Percentiles rank a stretch among this genome's conserved stretches.
Conservation (phyloP, 768 basidiomycete species). For the Tricholoma terreum region DNA sequence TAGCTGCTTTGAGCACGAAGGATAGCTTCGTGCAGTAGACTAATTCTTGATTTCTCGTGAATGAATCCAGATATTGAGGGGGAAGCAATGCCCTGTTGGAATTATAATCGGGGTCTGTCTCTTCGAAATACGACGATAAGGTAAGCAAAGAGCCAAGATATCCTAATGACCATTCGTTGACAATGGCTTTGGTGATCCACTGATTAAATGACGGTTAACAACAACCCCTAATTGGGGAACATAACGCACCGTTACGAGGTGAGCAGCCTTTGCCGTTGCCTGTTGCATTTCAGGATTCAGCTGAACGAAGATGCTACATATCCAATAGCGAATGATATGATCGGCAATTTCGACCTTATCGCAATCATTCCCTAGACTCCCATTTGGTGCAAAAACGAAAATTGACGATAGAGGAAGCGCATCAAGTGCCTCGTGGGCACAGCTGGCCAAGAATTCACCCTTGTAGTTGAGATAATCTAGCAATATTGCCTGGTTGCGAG, state of each 20-base stretch:
- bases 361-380: neutral
- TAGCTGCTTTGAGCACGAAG: conserved; percentile 15
- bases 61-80: neutral
- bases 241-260: neutral
- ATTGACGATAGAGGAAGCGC: neutral
- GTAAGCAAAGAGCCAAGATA: neutral
- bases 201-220: neutral
- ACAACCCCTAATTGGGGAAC: neutral
- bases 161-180: neutral
- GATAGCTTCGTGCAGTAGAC: neutral
- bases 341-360: neutral
- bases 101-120: neutral
- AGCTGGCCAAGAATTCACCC: neutral
- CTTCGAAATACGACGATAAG: neutral
- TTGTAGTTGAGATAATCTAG: neutral
- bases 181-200: neutral
- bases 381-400: neutral
- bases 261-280: neutral
- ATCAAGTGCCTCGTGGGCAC: neutral
- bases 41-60: neutral
- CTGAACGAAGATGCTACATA: neutral
- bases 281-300: neutral
- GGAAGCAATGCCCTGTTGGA: neutral
- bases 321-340: neutral
- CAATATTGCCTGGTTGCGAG: neutral